Evolutionary conservation across 129 eudicot species (phyloP), one percentile per base, ranked within the genome.

Genomic region (Gnaphalium uliginosum): DNA sequence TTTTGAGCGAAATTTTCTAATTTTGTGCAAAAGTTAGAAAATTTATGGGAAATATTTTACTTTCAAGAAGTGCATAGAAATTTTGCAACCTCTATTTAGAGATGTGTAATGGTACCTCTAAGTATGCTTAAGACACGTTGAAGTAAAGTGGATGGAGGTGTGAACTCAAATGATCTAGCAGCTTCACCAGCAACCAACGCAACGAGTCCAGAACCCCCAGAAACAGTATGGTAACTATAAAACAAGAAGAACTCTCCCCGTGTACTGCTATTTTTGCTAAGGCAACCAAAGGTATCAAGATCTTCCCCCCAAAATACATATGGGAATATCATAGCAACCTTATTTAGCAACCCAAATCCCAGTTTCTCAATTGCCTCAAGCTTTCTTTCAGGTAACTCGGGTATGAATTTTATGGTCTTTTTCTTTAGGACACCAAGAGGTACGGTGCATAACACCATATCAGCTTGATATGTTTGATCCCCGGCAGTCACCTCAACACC

Each of bases 131-230:
- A 64, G 78, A 87, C 96, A 32, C 85, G 89, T 72, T 93, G 91
- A 83, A 93, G 90, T 80, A 85, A 79, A 81, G 74, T 65, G 76
- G 89, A 83, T 7, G 96, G 93, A 50, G 67, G 78, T 14, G 88
- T 84, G 60, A 17, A 35, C 76, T 93, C 98, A 81, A 93, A 93
- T 19, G 83, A 78, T 62, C 66, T 84, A 2, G 97, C 97, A 78
- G 98, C 98, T 78, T 90, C 97, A 41, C 98, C 98, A 30, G 97
- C 96, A 37, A 93, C 97, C 59, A 93, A 80, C 10, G 93, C 98
- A 58, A 90, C 89, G 39, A 93, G 96, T 25, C 85, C 91, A 19
- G 98, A 79, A 23, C 96, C 97, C 46, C 98, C 98, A 2, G 96
- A 90, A 80, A 93, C 96, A 21, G 96, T 93, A 79, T 90, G 98